Conservation (phyloP, 176 grass and related monocot genomes). For the Cenchrus americanus region DNA sequence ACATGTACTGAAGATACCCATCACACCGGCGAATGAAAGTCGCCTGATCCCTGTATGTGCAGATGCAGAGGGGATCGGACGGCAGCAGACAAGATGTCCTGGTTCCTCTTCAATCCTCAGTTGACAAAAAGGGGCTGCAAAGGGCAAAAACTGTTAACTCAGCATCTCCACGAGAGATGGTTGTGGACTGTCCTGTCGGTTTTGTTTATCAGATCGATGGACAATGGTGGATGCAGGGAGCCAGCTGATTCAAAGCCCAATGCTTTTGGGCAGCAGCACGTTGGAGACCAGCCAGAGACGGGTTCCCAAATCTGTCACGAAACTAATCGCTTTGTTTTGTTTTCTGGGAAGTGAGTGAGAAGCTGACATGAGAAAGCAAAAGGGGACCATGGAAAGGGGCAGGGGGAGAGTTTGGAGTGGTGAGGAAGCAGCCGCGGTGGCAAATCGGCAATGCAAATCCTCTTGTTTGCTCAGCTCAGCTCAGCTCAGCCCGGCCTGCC, state of each 20-base stretch:
- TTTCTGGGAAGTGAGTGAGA: background rate
- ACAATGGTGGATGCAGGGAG: too few relatives aligned
- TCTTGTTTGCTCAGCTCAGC: background rate
- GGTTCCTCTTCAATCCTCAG: background rate
- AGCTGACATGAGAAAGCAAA: conserved; percentile 2
- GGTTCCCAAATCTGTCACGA: conserved; percentile 16
- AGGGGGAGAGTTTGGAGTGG: background rate
- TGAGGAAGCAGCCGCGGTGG: background rate
- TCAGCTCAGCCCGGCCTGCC: background rate
- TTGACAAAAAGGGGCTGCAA: background rate
- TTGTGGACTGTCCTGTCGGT: background rate
- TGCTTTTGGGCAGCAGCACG: background rate
- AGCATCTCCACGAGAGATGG: too few relatives aligned
- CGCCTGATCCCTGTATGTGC: too few relatives aligned
- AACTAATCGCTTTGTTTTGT: conserved; percentile 21
- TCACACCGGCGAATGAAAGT: conserved; percentile 9
- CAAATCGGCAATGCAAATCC: background rate
- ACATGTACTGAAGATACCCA: conserved; percentile 24
- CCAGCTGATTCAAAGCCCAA: background rate
- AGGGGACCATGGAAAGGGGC: conserved; percentile 25
- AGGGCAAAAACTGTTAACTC: too few relatives aligned
- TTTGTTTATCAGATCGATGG: background rate
- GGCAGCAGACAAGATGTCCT: background rate
- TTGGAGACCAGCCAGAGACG: background rate
- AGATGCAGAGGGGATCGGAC: background rate